These are phyloP conservation scores for Dictyostelium intermedium DNA, from an alignment of 78 protist genomes.

Conservation along the genomic window DNA sequence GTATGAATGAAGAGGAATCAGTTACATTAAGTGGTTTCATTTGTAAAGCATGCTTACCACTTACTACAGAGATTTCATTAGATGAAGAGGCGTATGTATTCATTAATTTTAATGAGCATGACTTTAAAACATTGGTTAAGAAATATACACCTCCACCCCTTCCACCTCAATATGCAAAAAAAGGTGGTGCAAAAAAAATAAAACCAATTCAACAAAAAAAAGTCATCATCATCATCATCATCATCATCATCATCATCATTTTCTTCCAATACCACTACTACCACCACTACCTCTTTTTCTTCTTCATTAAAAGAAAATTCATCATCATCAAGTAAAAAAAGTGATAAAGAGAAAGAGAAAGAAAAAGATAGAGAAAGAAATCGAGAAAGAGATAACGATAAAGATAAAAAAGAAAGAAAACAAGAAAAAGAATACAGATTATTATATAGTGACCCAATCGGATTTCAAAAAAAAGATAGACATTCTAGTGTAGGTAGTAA, in stretches of 20 bases:
- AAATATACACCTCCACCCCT: neutral
- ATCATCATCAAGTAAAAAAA: no score
- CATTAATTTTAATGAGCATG: neutral
- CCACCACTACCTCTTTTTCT: no score
- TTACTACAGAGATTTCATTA: neutral
- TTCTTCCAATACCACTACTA: no score
- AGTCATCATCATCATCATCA: neutral
- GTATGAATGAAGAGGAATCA: constrained; percentile 31
- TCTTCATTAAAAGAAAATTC: no score
- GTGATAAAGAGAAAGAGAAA: no score
- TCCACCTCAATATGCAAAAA: neutral
- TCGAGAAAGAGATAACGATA: neutral
- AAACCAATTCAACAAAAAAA: neutral
- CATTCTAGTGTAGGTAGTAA: neutral
- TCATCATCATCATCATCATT: neutral
- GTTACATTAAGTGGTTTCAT: neutral
- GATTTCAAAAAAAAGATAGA: neutral
- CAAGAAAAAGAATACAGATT: neutral
- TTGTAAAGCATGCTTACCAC: constrained; percentile 16
- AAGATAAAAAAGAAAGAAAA: neutral
- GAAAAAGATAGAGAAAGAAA: neutral
- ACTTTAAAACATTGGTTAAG: neutral
- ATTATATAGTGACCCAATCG: neutral
- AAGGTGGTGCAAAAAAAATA: neutral
- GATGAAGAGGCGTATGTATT: neutral